Evolutionary conservation across 2,329 filamentous ascomycete genomes (phyloP).

Genomic region (Phoma sp.): DNA sequence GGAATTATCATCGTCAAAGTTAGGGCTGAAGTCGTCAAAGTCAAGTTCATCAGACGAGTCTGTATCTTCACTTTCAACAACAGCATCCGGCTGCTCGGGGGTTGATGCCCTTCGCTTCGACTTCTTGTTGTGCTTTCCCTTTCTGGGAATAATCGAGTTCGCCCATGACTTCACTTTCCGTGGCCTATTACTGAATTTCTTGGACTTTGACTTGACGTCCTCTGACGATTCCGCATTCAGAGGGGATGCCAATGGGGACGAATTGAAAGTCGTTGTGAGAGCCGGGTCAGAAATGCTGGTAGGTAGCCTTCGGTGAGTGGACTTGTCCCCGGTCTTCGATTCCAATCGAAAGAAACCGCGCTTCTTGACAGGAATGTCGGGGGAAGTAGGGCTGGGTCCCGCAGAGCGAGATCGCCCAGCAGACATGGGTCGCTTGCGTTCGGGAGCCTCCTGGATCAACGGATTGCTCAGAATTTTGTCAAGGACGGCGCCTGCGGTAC

Average conservation of each 20-base stretch:
- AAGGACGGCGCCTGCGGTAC: constrained; percentile 73
- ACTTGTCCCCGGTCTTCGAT: constrained; percentile 50
- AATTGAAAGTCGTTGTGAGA: constrained; percentile 35
- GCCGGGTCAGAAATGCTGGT: constrained; percentile 44
- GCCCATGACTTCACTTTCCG: constrained; percentile 81
- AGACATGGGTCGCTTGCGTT: constrained; percentile 47
- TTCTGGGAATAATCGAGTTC: constrained; percentile 69
- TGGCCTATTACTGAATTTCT: constrained; percentile 61
- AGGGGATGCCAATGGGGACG: constrained; percentile 36
- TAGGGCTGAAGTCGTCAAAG: constrained; percentile 46
- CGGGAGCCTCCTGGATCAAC: constrained; percentile 32
- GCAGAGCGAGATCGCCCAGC: constrained; percentile 32
- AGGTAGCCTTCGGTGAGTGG: constrained; percentile 32
- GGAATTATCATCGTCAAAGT: constrained; percentile 51
- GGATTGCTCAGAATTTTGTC: constrained; percentile 50
- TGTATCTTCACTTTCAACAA: constrained; percentile 39
- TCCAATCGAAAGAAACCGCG: constrained; percentile 58
- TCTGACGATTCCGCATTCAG: constrained; percentile 38
- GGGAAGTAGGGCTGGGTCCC: constrained; percentile 25
- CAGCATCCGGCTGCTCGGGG: constrained; percentile 35
- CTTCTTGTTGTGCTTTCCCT: constrained; percentile 60
- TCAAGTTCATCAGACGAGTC: constrained; percentile 42
- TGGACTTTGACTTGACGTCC: constrained; percentile 42
- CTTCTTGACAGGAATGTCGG: constrained; percentile 34
- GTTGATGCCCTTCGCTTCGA: constrained; percentile 47